Conservation (phyloP, 768 basidiomycete genomes). For the Hericium coralloides region DNA sequence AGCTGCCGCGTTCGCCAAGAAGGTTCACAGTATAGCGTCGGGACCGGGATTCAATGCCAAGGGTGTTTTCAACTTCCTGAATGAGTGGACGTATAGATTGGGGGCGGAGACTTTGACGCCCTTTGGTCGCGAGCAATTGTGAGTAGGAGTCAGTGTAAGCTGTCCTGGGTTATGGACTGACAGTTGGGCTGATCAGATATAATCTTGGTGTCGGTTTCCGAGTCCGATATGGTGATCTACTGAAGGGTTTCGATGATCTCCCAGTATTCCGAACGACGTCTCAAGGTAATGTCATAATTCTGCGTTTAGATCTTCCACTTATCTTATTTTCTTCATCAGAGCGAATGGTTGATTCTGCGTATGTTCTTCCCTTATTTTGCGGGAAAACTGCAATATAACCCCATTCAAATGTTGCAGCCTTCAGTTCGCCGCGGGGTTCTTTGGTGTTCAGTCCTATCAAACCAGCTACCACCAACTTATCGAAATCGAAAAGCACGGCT, state of each 20-base stretch:
- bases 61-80: conserved; percentile 33
- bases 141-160: background rate
- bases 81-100: conserved; percentile 37
- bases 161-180: background rate
- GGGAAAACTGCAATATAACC: no score
- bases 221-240: conserved; percentile 36
- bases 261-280: conserved; percentile 44
- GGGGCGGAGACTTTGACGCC: conserved; percentile 39
- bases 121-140: conserved; percentile 36
- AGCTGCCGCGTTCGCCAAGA: conserved; percentile 20
- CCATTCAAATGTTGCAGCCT: conserved; percentile 15
- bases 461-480: conserved; percentile 38
- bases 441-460: conserved; percentile 32
- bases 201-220: conserved; percentile 36
- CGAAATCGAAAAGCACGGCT: conserved; percentile 33
- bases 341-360: conserved; percentile 28
- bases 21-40: conserved; percentile 15
- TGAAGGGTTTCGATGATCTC: conserved; percentile 32
- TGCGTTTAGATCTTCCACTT: background rate
- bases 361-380: conserved; percentile 2
- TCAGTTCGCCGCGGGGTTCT: conserved; percentile 44
- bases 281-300: conserved; percentile 20
- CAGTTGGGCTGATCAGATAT: conserved; percentile 18
- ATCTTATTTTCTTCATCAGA: conserved; percentile 3
- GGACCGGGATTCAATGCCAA: conserved; percentile 23